Percentiles rank a stretch among this genome's conserved stretches.
Evolutionary conservation across 1,284 basidiomycete genomes (phyloP).

Genomic region (Sphagnurus paluster): DNA sequence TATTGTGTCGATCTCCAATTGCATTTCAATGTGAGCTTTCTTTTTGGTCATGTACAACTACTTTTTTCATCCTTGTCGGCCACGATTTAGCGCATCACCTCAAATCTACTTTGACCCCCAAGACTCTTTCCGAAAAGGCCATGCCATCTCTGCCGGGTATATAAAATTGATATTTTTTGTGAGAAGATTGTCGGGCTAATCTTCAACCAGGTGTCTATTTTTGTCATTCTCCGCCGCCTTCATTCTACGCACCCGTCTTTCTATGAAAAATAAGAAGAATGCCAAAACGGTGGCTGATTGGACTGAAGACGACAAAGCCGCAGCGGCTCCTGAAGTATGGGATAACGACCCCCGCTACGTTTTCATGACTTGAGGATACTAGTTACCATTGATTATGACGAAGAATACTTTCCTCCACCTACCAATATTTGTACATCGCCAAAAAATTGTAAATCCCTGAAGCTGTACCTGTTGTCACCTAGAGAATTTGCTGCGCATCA

Average conservation of each 20-base stretch:
- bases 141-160: slow-evolving; percentile 51
- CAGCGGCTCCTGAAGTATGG: slow-evolving; percentile 35
- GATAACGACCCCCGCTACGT: slow-evolving; percentile 49
- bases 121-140: slow-evolving; percentile 49
- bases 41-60: not conserved
- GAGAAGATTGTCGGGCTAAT: not conserved
- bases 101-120: slow-evolving; percentile 57
- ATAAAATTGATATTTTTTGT: not conserved
- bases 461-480: no score
- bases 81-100: slow-evolving; percentile 45
- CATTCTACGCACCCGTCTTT: slow-evolving; percentile 40
- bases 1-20: slow-evolving; percentile 57
- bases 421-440: no score
- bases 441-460: no score
- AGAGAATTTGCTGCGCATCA: no score
- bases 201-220: slow-evolving; percentile 38
- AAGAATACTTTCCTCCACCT: no score
- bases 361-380: slow-evolving; percentile 42
- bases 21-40: slow-evolving; percentile 49
- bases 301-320: slow-evolving; percentile 29
- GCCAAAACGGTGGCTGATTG: slow-evolving; percentile 24
- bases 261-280: slow-evolving; percentile 38
- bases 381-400: no score
- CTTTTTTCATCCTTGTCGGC: slow-evolving; percentile 2
- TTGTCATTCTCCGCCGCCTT: slow-evolving; percentile 41